Base-by-base conservation (phyloP, 306 rosid species). In the Medicago arabica region DNA sequence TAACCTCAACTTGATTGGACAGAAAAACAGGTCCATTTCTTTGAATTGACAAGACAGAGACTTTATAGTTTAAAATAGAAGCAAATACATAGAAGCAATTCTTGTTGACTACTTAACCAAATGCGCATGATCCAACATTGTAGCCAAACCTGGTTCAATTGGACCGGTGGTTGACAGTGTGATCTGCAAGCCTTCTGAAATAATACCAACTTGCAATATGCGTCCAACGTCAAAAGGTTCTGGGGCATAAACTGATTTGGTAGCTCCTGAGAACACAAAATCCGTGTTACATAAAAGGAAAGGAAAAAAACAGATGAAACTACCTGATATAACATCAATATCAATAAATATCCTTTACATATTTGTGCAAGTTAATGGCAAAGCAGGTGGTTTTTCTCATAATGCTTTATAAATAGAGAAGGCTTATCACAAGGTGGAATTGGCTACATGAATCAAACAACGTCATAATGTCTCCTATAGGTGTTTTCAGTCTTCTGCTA, bases 171-270 rank as follows among this genome's bases (percentile, higher is more conserved):
- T 92, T 59, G 88, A 82, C 77, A 95, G 82, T 13, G 78, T 80
- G 68, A 83, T 73, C 19, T 39, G 85, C 75, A 89, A 85, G 80
- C 79, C 87, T 46, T 84, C 90, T 19, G 80, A 85, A 72, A 80
- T 40, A 72, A 95, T 75, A 44, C 86, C 89, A 76, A 81, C 97
- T 85, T 88, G 93, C 87, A 95, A 87, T 70, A 83, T 72, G 60
- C 92, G 83, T 67, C 97, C 97, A 58, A 92, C 96, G 31, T 95
- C 98, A 62, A 90, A 95, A 70, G 98, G 98, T 85, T 95, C 98
- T 0, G 97, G 97, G 23, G 98, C 97, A 80, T 92, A 95, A 72
- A 90, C 83, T 58, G 87, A 69, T 85, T 90, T 95, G 76, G 97
- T 95, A 69, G 98, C 98, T 79, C 98, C 98, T 95, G 87, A 40